Conservation (phyloP, 306 rosid genomes). For the Amphicarpaea edgeworthii region DNA sequence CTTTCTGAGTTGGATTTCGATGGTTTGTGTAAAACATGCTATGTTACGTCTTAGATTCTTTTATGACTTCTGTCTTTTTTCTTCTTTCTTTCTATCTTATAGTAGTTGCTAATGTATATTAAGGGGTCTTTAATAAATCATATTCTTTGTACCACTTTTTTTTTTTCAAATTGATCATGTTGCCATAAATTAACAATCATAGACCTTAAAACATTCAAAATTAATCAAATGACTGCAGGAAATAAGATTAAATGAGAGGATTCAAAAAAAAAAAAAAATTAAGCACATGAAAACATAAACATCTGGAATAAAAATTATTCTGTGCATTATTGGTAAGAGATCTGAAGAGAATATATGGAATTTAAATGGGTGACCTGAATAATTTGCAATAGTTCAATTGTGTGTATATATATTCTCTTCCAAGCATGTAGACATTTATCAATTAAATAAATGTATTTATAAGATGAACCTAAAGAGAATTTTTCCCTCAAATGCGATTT, state of each 20-base stretch:
- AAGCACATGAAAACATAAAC: background rate
- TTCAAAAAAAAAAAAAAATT: background rate
- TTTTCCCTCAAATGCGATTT: background rate
- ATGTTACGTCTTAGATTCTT: constrained; percentile 41
- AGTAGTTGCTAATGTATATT: constrained; percentile 39
- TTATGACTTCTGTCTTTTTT: background rate
- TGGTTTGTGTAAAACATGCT: constrained; percentile 41
- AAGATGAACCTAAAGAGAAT: background rate
- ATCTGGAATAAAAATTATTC: background rate
- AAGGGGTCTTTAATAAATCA: constrained; percentile 39
- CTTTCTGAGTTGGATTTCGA: background rate
- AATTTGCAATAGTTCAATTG: background rate
- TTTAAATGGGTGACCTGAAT: constrained; percentile 34
- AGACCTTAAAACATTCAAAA: constrained; percentile 5
- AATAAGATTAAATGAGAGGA: background rate
- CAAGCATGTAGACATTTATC: constrained; percentile 12
- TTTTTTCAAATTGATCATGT: background rate
- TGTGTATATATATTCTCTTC: background rate
- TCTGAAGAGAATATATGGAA: constrained; percentile 11
- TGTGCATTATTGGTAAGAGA: constrained; percentile 16
- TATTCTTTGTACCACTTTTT: constrained; percentile 7
- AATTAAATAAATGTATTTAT: background rate
- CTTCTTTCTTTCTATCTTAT: background rate
- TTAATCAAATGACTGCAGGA: background rate
- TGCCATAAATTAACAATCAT: too few species aligned